A percentile compares a stretch with the other conserved stretches of the same genome.
Evolutionary conservation across 345 rosid species (phyloP).

Genomic region (Viola odorata): DNA sequence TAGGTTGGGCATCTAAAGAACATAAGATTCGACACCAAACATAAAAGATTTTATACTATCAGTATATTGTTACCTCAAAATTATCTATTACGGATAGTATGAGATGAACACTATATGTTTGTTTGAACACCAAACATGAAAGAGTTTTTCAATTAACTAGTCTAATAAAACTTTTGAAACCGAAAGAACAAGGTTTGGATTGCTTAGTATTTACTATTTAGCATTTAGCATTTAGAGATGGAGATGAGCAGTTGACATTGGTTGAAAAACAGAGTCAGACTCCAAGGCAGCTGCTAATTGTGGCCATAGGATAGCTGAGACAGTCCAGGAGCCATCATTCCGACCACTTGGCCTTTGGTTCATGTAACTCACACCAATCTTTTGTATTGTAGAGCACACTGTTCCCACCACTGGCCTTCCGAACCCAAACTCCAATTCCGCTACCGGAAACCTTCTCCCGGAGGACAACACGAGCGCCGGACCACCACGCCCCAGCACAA

Average conservation of each 20-base stretch:
- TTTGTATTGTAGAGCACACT: slow-evolving; percentile 51
- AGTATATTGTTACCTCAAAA: no score
- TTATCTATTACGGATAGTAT: no score
- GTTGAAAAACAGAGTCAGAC: slow-evolving; percentile 67
- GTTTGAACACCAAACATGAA: no score
- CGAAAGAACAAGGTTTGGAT: no score
- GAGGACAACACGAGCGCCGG: slow-evolving; percentile 77
- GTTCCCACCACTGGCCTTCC: slow-evolving; percentile 67
- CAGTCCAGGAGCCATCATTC: slow-evolving; percentile 70
- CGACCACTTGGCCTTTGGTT: slow-evolving; percentile 72
- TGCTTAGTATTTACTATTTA: no score
- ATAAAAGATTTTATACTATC: no score
- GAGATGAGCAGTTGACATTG: slow-evolving; percentile 52
- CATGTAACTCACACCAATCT: slow-evolving; percentile 64
- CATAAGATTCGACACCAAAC: no score
- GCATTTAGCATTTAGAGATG: slow-evolving; percentile 23
- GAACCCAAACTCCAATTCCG: slow-evolving; percentile 72
- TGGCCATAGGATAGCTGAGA: slow-evolving; percentile 74
- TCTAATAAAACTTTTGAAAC: no score
- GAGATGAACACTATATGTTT: no score
- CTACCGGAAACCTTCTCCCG: slow-evolving; percentile 61
- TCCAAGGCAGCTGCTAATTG: slow-evolving; percentile 61
- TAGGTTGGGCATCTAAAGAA: no score
- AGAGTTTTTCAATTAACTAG: no score
- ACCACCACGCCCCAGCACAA: slow-evolving; percentile 61